phyloP scores from a whole-genome alignment of 1,284 basidiomycete genomes.

The Pseudozyma hubeiensis region DNA sequence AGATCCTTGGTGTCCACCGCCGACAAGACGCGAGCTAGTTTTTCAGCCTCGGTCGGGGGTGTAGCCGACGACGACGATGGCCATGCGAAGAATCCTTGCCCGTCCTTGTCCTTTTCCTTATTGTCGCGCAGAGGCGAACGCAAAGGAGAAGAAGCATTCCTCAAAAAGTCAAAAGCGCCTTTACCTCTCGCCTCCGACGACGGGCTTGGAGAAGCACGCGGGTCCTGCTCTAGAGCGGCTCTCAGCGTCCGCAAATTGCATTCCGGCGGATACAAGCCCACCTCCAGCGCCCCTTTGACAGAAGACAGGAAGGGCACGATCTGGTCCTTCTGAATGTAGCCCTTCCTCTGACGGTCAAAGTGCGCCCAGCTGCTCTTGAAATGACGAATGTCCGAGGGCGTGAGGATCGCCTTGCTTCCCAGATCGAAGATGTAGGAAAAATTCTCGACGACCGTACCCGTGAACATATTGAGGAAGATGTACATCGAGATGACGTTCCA shows the following conservation, averaged over 20 bases:
- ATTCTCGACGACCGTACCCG: constrained; percentile 92
- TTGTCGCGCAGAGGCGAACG: constrained; percentile 34
- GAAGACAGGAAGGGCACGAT: constrained; percentile 80
- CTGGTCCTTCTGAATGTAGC: constrained; percentile 79
- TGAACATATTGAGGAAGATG: constrained; percentile 79
- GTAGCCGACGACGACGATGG: constrained; percentile 15
- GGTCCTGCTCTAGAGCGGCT: constrained; percentile 11
- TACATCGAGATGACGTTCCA: constrained; percentile 96
- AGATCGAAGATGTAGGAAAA: constrained; percentile 96
- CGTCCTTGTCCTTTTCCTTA: constrained; percentile 15
- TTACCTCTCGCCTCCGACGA: constrained; percentile 18
- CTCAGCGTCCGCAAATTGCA: constrained; percentile 40
- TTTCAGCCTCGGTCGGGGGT: constrained; percentile 28
- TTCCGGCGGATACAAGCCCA: constrained; percentile 53
- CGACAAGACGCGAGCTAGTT: constrained; percentile 34
- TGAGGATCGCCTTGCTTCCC: constrained; percentile 84
- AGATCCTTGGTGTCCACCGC: constrained; percentile 51
- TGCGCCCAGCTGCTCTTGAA: constrained; percentile 96
- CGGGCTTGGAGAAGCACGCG: constrained; percentile 9
- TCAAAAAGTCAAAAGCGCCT: constrained; percentile 35
- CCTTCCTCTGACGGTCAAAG: constrained; percentile 82
- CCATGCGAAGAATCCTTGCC: constrained; percentile 29
- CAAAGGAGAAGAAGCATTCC: constrained; percentile 33
- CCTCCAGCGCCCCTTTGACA: constrained; percentile 61
- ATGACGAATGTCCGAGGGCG: constrained; percentile 75